Conservation (phyloP, 805 yeast genomes). For the Monosporozyma servazzii region DNA sequence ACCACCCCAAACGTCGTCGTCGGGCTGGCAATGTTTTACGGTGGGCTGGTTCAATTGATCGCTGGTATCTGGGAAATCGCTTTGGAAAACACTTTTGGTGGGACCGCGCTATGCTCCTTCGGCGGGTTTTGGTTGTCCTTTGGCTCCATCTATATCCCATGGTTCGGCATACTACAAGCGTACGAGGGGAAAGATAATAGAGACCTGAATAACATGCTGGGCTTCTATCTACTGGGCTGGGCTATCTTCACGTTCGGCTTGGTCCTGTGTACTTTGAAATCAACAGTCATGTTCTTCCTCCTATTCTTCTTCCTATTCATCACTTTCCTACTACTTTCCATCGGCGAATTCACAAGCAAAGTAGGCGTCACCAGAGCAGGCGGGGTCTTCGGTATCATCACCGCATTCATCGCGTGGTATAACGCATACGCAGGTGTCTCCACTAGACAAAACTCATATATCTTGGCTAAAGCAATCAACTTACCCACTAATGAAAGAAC, state of each 20-base stretch:
- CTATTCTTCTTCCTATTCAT: slow-evolving; percentile 45
- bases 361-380: slow-evolving; percentile 42
- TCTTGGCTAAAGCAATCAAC: slow-evolving; percentile 25
- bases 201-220: slow-evolving; percentile 42
- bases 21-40: slow-evolving; percentile 52
- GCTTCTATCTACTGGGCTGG: slow-evolving; percentile 57
- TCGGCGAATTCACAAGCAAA: slow-evolving; percentile 41
- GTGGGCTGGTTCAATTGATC: slow-evolving; percentile 49
- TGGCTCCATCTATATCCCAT: slow-evolving; percentile 48
- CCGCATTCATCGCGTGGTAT: slow-evolving; percentile 57
- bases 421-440: slow-evolving; percentile 66
- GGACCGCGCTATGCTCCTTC: slow-evolving; percentile 49
- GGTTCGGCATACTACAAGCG: slow-evolving; percentile 52
- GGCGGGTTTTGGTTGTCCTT: slow-evolving; percentile 68
- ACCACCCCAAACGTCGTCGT: slow-evolving; percentile 44
- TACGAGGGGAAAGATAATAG: slow-evolving; percentile 32
- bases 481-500: slow-evolving; percentile 26
- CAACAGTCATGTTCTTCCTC: slow-evolving; percentile 54
- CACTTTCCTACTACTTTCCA: slow-evolving; percentile 47
- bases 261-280: slow-evolving; percentile 46
- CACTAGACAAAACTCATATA: slow-evolving; percentile 48
- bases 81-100: slow-evolving; percentile 59
- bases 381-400: slow-evolving; percentile 55
- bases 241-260: slow-evolving; percentile 49
- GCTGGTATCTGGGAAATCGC: slow-evolving; percentile 64